These are phyloP conservation scores for Pelargonium australe DNA, from an alignment of 441 rosid species.

Conservation along the genomic window DNA sequence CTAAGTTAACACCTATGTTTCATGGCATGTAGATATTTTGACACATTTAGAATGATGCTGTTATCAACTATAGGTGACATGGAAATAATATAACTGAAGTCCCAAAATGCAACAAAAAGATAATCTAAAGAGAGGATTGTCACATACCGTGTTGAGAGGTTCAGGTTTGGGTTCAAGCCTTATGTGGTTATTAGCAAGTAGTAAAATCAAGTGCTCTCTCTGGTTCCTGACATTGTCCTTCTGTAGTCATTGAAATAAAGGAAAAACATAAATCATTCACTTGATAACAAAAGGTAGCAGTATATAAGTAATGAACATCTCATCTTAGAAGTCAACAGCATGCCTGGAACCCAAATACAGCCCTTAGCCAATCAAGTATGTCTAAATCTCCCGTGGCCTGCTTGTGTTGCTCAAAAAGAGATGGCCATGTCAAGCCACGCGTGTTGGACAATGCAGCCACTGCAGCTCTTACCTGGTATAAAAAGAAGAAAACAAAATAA, in stretches of 20 bases:
- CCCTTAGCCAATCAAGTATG: slow-evolving; percentile 94
- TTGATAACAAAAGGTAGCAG: background rate
- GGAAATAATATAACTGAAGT: background rate
- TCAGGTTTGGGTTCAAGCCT: slow-evolving; percentile 86
- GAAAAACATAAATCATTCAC: slow-evolving; percentile 15
- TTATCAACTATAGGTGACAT: background rate
- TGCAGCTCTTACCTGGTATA: slow-evolving; percentile 37
- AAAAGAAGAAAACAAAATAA: background rate
- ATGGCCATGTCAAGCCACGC: slow-evolving; percentile 82
- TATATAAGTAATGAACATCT: background rate
- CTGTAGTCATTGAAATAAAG: slow-evolving; percentile 37
- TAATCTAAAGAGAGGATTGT: slow-evolving; percentile 12
- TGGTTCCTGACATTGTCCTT: slow-evolving; percentile 91
- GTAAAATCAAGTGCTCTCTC: slow-evolving; percentile 90
- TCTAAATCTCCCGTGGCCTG: slow-evolving; percentile 82
- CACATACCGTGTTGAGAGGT: slow-evolving; percentile 78
- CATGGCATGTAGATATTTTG: background rate
- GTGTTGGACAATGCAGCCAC: slow-evolving; percentile 86
- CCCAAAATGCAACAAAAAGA: background rate
- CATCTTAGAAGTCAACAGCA: slow-evolving; percentile 22
- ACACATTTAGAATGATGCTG: background rate
- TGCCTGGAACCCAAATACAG: slow-evolving; percentile 99
- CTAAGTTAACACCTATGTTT: slow-evolving; percentile 1
- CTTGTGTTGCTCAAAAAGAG: slow-evolving; percentile 70
- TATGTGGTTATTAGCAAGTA: slow-evolving; percentile 82